Conservation (phyloP, 306 rosid species). For the Trifolium fragiferum region DNA sequence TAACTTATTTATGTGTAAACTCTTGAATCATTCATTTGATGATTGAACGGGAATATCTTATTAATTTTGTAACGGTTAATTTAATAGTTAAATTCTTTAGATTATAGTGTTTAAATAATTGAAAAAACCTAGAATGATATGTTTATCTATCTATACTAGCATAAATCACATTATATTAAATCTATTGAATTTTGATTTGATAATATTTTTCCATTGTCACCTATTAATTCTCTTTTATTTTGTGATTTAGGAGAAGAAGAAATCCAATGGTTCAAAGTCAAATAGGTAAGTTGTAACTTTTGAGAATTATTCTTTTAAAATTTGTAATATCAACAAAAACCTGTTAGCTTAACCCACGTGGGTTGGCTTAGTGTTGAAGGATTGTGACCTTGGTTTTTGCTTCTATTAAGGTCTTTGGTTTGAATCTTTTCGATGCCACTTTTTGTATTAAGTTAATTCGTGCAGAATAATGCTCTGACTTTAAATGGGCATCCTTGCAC, state of each 20-base stretch:
- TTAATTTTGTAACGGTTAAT: too few species aligned
- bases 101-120: too few species aligned
- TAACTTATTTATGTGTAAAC: not conserved
- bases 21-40: not conserved
- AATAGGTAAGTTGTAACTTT: conserved; percentile 13
- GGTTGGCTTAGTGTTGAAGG: too few species aligned
- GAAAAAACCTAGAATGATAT: not conserved
- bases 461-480: too few species aligned
- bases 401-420: too few species aligned
- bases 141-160: not conserved
- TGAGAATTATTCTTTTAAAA: not conserved
- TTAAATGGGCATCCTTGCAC: too few species aligned
- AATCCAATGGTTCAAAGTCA: not conserved
- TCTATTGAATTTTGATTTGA: not conserved
- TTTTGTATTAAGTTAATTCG: too few species aligned
- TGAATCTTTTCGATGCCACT: too few species aligned
- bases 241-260: not conserved
- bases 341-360: not conserved
- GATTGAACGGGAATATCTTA: not conserved
- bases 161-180: too few species aligned
- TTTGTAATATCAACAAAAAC: not conserved
- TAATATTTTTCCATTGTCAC: not conserved
- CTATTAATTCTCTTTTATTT: not conserved
- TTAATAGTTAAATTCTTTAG: too few species aligned
- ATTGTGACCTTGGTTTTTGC: too few species aligned